phyloP scores from a whole-genome alignment of 768 basidiomycete species.

The Amanita muscaria region DNA sequence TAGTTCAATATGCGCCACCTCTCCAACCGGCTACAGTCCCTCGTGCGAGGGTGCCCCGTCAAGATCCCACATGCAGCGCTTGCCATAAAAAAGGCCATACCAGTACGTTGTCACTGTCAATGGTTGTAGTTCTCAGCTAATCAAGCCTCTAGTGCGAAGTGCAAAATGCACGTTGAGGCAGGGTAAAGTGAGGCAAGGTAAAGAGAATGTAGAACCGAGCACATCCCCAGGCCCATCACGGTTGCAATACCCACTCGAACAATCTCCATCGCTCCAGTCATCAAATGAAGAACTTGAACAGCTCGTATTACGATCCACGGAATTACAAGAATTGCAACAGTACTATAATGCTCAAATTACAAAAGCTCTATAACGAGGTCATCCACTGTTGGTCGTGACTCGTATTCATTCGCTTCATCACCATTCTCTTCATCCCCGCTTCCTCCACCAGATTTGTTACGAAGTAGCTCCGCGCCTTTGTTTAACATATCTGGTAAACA shows the following conservation, averaged over 20 bases:
- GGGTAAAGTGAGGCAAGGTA: background rate
- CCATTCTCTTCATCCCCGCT: background rate
- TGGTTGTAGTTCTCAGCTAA: background rate
- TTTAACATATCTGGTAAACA: constrained; percentile 3
- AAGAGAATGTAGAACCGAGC: background rate
- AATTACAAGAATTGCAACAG: constrained; percentile 3
- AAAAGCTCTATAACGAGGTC: constrained; percentile 4
- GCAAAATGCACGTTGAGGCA: background rate
- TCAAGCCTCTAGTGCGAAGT: background rate
- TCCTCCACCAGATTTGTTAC: constrained; percentile 3
- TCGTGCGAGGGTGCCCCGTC: background rate
- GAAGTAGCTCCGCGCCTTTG: background rate
- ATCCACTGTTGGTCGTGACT: background rate
- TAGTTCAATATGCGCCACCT: background rate
- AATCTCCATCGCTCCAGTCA: background rate
- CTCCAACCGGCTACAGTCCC: constrained; percentile 2
- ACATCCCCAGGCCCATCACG: background rate
- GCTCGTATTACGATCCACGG: background rate
- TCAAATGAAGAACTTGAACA: background rate
- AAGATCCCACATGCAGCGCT: constrained; percentile 1
- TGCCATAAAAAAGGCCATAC: constrained; percentile 2
- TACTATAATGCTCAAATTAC: constrained; percentile 1
- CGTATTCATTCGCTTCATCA: background rate
- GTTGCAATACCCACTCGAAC: background rate
- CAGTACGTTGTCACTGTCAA: background rate